Evolutionary conservation across 495 filamentous ascomycete species (phyloP).

Genomic region (Chaetomium tenue): DNA sequence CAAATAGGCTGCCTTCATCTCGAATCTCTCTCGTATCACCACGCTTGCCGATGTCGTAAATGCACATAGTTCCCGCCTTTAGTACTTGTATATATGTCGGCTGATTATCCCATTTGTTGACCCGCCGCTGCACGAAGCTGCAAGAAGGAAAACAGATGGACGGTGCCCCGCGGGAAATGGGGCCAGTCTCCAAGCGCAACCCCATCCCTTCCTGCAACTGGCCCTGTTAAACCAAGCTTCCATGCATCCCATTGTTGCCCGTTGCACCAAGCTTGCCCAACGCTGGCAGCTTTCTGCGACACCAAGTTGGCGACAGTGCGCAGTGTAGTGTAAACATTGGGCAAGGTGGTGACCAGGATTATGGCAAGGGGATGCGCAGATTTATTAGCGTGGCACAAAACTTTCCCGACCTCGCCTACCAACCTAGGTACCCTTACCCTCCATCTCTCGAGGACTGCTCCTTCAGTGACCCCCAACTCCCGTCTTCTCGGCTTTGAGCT

Average conservation of each 20-base stretch:
- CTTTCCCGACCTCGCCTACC: constrained; percentile 5
- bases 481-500: not conserved
- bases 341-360: constrained; percentile 4
- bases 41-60: not conserved
- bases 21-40: constrained; percentile 3
- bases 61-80: not conserved
- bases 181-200: not conserved
- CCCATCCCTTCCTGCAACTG: not conserved
- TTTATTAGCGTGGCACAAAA: constrained; percentile 1
- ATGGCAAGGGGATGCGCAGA: constrained; percentile 13
- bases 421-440: not conserved
- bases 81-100: no score
- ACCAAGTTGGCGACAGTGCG: constrained; percentile 5
- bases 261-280: constrained; percentile 4
- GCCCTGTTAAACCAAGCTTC: constrained; percentile 8
- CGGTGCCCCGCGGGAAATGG: constrained; percentile 4
- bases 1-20: not conserved
- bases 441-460: not conserved
- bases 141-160: not conserved
- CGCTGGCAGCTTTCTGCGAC: constrained; percentile 2
- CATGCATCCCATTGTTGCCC: not conserved
- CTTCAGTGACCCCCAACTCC: not conserved
- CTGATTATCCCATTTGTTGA: not conserved
- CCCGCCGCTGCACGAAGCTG: not conserved
- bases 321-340: constrained; percentile 16